Conservation (phyloP, 495 filamentous ascomycete genomes). For the Penicillium riverlandense region DNA sequence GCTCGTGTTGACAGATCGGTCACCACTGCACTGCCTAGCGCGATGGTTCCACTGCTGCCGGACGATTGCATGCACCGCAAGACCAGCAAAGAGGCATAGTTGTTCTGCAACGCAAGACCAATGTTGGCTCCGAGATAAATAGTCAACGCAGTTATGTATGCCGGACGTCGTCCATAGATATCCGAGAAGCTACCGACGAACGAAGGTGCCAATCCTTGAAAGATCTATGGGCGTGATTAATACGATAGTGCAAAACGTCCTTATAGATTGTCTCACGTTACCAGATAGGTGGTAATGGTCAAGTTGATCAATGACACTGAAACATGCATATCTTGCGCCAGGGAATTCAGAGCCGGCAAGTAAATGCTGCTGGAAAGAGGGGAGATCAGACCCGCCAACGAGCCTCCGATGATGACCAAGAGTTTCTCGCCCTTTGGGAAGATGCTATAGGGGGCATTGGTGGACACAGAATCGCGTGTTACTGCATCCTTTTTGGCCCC, state of each 20-base stretch:
- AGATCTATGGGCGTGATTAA: slow-evolving; percentile 22
- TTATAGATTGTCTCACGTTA: slow-evolving; percentile 2
- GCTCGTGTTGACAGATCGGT: slow-evolving; percentile 34
- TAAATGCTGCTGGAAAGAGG: slow-evolving; percentile 40
- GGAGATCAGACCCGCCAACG: slow-evolving; percentile 26
- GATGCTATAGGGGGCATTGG: slow-evolving; percentile 16
- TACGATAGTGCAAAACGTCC: not conserved
- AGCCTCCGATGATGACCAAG: slow-evolving; percentile 19
- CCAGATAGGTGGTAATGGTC: slow-evolving; percentile 38
- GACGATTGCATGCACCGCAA: slow-evolving; percentile 43
- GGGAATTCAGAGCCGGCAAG: slow-evolving; percentile 29
- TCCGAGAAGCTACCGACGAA: slow-evolving; percentile 44
- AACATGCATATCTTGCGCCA: slow-evolving; percentile 29
- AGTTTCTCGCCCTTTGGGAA: slow-evolving; percentile 17
- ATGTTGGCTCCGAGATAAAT: slow-evolving; percentile 42
- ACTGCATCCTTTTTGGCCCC: no score
- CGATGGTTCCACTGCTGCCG: slow-evolving; percentile 39
- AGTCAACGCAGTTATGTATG: slow-evolving; percentile 33
- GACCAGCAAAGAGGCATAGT: slow-evolving; percentile 39
- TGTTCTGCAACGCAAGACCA: slow-evolving; percentile 36
- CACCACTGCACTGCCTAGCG: slow-evolving; percentile 31
- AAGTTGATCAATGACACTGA: slow-evolving; percentile 36
- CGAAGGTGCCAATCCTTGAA: slow-evolving; percentile 42
- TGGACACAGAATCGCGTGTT: not conserved
- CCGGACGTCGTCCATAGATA: slow-evolving; percentile 36